Conservation (phyloP, 2,329 filamentous ascomycete genomes). For the Rhynchosporium secalis region DNA sequence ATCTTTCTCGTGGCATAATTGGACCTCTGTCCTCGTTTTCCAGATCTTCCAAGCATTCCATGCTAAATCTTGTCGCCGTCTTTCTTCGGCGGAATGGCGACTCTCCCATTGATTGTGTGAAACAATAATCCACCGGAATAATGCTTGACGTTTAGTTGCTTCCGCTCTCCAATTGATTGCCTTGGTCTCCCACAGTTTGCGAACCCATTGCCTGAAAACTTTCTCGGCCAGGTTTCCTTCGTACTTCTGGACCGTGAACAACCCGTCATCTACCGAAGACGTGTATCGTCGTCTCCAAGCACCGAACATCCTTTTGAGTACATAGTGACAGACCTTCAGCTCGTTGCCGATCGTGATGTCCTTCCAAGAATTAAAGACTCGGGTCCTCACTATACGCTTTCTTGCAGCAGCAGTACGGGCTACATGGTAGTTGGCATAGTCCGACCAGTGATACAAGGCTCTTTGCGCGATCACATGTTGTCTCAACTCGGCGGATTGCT, state of each 20-base stretch:
- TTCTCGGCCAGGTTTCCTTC: conserved; percentile 37
- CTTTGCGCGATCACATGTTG: conserved; percentile 65
- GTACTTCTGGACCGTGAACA: conserved; percentile 38
- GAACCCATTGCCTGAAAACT: conserved; percentile 40
- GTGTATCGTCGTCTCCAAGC: conserved; percentile 44
- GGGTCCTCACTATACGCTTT: conserved; percentile 67
- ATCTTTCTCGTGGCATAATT: conserved; percentile 19
- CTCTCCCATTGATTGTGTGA: conserved; percentile 27
- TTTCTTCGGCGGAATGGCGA: conserved; percentile 29
- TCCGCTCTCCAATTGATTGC: conserved; percentile 29
- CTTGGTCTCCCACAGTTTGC: conserved; percentile 39
- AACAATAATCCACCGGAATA: conserved; percentile 33
- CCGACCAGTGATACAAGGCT: conserved; percentile 69
- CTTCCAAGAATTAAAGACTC: conserved; percentile 69
- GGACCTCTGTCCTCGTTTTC: conserved; percentile 26
- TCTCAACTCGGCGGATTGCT: conserved; percentile 61
- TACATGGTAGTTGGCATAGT: conserved; percentile 62
- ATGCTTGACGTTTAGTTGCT: conserved; percentile 22
- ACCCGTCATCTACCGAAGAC: conserved; percentile 26
- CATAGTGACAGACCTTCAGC: conserved; percentile 51
- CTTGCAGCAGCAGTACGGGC: conserved; percentile 67
- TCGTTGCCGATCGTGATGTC: conserved; percentile 53
- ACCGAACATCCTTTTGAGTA: conserved; percentile 53
- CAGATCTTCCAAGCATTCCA: conserved; percentile 31
- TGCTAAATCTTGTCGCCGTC: conserved; percentile 25